A percentile compares a stretch with the other conserved stretches of the same genome.
These are phyloP conservation scores for Malus hybrid DNA, from an alignment of 331 rosid genomes.

Conservation along the genomic window DNA sequence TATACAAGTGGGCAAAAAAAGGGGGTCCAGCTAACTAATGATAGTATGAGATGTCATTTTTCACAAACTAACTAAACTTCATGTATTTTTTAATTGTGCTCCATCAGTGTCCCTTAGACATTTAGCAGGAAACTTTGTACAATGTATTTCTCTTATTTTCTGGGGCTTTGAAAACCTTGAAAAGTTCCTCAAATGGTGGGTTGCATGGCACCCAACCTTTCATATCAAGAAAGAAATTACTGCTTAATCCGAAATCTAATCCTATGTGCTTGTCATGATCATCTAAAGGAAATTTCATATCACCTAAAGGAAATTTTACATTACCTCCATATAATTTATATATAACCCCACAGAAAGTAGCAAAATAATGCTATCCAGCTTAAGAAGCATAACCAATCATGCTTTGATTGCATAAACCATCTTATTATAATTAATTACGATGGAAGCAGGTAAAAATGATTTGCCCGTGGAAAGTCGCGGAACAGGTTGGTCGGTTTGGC, in stretches of 20 bases:
- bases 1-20: constrained; percentile 24
- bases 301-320: constrained; percentile 5
- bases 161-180: not conserved
- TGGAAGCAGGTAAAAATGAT: not conserved
- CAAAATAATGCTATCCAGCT: constrained; percentile 7
- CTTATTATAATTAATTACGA: not conserved
- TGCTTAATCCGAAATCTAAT: constrained; percentile 25
- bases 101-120: not conserved
- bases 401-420: not conserved
- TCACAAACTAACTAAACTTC: constrained; percentile 4
- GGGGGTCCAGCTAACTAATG: constrained; percentile 18
- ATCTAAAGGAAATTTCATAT: not conserved
- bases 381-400: not conserved
- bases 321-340: not conserved
- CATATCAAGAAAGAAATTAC: not conserved
- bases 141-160: not conserved
- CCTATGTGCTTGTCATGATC: constrained; percentile 41
- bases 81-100: not conserved
- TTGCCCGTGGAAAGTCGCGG: constrained; percentile 9
- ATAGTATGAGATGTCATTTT: constrained; percentile 9
- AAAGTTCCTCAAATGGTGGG: not conserved
- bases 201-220: not conserved
- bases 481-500: not conserved
- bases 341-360: not conserved
- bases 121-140: not conserved